Evolutionary conservation across 805 yeast species (phyloP).

Genomic region (Candida maris): DNA sequence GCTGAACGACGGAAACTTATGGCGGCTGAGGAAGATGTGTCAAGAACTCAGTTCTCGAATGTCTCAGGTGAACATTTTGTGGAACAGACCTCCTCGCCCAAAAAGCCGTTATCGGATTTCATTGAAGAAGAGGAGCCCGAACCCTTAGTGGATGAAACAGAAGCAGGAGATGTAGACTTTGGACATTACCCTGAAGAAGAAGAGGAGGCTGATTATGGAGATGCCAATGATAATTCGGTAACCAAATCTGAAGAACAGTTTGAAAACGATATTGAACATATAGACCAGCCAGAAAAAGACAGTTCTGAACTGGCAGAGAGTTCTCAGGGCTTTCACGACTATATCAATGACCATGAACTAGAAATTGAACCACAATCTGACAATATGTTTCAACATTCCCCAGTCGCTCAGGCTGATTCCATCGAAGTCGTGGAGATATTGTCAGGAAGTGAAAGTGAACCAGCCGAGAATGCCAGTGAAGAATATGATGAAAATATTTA

Average conservation of each 20-base stretch:
- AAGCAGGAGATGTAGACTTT: not conserved
- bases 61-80: constrained; percentile 13
- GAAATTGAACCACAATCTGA: no score
- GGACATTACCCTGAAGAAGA: constrained; percentile 10
- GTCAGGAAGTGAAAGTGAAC: not conserved
- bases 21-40: constrained; percentile 17
- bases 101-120: not conserved
- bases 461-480: no score
- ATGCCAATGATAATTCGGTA: constrained; percentile 2
- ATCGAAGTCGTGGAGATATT: constrained; percentile 2
- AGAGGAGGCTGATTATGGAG: constrained; percentile 7
- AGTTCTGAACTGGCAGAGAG: no score
- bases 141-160: constrained; percentile 16
- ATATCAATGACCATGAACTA: no score
- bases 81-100: constrained; percentile 6
- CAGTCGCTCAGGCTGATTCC: no score
- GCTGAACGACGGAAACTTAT: constrained; percentile 16
- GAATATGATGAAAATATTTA: no score
- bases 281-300: constrained; percentile 1
- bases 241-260: not conserved
- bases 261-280: not conserved
- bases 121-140: constrained; percentile 17
- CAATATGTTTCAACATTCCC: no score
- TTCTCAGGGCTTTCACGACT: no score
- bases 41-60: constrained; percentile 16